Conservation (phyloP, 176 grass and related monocot genomes). For the Oryza punctata region DNA sequence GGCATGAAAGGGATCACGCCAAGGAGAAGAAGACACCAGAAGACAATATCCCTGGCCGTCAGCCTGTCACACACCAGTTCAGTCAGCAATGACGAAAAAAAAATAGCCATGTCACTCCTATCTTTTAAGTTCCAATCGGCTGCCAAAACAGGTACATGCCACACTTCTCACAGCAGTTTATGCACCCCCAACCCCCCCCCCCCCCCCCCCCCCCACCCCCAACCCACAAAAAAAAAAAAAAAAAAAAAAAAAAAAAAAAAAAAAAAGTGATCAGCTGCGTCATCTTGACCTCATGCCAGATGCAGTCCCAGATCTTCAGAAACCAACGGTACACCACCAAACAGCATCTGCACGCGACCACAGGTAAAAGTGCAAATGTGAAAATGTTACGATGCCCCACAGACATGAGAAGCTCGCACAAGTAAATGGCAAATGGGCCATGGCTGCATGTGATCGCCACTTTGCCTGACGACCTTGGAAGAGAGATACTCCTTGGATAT, state of each 20-base stretch:
- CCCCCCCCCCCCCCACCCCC: too few species aligned
- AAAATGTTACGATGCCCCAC: background rate
- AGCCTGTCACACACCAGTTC: background rate
- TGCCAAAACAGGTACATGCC: background rate
- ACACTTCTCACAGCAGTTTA: background rate
- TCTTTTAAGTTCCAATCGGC: background rate
- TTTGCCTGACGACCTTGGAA: background rate
- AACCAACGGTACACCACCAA: background rate
- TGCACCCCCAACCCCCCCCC: too few species aligned
- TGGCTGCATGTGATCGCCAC: background rate
- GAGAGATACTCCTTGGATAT: background rate
- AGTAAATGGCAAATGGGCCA: background rate
- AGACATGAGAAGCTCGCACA: background rate
- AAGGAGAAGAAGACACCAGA: background rate
- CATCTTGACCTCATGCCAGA: background rate
- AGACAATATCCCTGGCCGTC: background rate
- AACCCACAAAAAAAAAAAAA: too few species aligned
- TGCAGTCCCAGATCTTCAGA: background rate
- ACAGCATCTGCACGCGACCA: background rate
- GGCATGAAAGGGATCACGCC: background rate
- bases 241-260: too few species aligned
- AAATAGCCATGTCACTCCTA: background rate
- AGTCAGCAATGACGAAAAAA: constrained; percentile 28
- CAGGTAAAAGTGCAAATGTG: background rate
- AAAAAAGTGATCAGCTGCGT: background rate